Evolutionary conservation across 2,329 filamentous ascomycete species (phyloP), one percentile per base, ranked within the genome.

Genomic region (Cladosporium cucumerinum): DNA sequence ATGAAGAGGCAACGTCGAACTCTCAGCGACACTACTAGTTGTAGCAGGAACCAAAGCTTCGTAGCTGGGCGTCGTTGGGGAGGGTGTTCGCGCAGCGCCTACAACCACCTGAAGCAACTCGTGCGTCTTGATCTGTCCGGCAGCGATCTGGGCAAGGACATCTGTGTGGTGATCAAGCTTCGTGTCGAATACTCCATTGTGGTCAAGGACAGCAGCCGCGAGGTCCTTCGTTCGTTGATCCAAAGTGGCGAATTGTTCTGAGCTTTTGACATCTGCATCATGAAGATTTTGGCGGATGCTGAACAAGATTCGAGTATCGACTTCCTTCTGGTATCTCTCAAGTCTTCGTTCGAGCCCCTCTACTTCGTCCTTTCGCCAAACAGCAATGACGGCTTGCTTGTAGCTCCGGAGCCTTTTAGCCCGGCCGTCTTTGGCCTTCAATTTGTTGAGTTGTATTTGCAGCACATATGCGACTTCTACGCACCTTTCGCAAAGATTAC

Each of bases 401-500:
- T 52, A 61, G 58, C 58, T 61, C 28, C 58, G 32, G 5, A 61
- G 46, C 34, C 58, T 18, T 26, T 61, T 61, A 16, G 43, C 58
- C 5, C 26, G 46, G 16, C 58, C 58, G 12, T 61, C 46, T n/a
- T 61, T 61, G n/a, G 28, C 58, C 30, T 61, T 61, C 28, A 61
- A 12, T n/a, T 61, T 61, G 21, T 61, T 61, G 11, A 61, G 43
- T 21, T 61, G 58, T 26, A 61, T 61, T 21, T 52, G 58, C n/a
- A 61, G 43, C 30, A 52, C 58, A n/a, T 34, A 36, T 14, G 58
- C 28, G 1, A 61, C 58, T 36, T 61, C 58, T 21, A 52, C 21
- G 34, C 58, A 61, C 26, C 46, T 49, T 3, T 61, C 58, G 58
- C 58, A 61, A 25, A 61, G 43, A 48, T 61, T 61, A 30, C 58